phyloP scores from a whole-genome alignment of 1,139 yeast genomes.

The Candida sp. region DNA sequence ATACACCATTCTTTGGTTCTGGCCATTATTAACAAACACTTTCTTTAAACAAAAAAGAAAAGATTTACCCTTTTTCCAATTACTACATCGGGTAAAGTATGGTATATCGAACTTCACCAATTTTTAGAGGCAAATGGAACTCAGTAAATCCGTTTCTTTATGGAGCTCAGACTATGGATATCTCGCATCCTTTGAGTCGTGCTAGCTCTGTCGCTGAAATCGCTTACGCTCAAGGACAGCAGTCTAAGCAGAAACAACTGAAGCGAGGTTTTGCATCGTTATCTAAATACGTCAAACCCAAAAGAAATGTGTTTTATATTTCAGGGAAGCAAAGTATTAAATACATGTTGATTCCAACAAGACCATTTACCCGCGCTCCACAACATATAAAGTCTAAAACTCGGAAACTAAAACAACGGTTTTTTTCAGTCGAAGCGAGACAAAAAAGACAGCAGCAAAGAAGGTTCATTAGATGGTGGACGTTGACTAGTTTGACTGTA shows the following conservation, averaged over 20 bases:
- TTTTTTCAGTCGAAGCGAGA: constrained; percentile 45
- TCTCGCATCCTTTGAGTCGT: constrained; percentile 41
- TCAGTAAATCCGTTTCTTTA: constrained; percentile 15
- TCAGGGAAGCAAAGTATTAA: constrained; percentile 16
- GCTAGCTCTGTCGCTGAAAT: constrained; percentile 39
- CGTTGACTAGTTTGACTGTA: constrained; percentile 60
- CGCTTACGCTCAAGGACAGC: constrained; percentile 14
- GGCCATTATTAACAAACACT: neutral
- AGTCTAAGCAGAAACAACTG: constrained; percentile 13
- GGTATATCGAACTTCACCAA: neutral
- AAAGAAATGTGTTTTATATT: constrained; percentile 49
- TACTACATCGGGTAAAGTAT: neutral
- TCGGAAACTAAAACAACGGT: constrained; percentile 34
- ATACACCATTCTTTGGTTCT: neutral
- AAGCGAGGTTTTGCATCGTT: constrained; percentile 15
- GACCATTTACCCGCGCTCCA: constrained; percentile 39
- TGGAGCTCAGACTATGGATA: constrained; percentile 31
- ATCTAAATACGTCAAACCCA: constrained; percentile 61
- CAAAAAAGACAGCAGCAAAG: constrained; percentile 43
- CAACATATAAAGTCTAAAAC: constrained; percentile 35
- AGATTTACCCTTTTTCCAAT: neutral
- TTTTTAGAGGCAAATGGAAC: neutral
- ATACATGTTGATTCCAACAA: constrained; percentile 22
- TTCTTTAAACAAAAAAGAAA: neutral
- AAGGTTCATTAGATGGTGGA: constrained; percentile 64